A percentile compares a stretch with the other conserved stretches of the same genome.
Evolutionary conservation across 257 asterid species (phyloP).

Genomic region (Ilex aquifolium): DNA sequence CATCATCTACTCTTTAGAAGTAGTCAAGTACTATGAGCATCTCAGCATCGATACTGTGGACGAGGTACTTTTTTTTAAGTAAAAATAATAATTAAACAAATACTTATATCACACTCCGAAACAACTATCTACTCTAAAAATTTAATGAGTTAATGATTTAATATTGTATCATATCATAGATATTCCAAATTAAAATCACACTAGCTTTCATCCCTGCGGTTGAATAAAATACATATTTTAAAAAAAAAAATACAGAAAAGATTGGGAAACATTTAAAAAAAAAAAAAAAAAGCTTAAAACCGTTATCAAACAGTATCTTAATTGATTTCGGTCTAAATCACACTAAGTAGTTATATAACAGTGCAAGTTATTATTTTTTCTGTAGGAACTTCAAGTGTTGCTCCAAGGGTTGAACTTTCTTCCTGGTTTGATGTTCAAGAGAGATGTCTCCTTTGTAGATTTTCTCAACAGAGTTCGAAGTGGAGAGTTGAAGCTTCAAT

Average conservation of each 20-base stretch:
- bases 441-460: slow-evolving; percentile 33
- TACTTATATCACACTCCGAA: not conserved
- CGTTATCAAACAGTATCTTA: too few species aligned
- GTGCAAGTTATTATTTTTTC: too few species aligned
- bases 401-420: slow-evolving; percentile 23
- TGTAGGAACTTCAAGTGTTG: slow-evolving; percentile 38
- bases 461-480: slow-evolving; percentile 52
- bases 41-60: slow-evolving; percentile 23
- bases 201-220: too few species aligned
- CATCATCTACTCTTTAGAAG: slow-evolving; percentile 43
- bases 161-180: too few species aligned
- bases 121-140: not conserved
- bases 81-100: too few species aligned
- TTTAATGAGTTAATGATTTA: not conserved
- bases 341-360: too few species aligned
- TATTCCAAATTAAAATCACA: too few species aligned
- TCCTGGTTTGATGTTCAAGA: slow-evolving; percentile 36
- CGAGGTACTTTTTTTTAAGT: slow-evolving; percentile 20
- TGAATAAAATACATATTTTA: too few species aligned
- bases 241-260: too few species aligned
- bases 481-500: slow-evolving; percentile 33
- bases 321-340: too few species aligned
- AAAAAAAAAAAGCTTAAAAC: too few species aligned
- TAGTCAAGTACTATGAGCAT: slow-evolving; percentile 45
- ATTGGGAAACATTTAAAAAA: too few species aligned